Conservation (phyloP, 116 monocot species). For the Iris pallida region DNA sequence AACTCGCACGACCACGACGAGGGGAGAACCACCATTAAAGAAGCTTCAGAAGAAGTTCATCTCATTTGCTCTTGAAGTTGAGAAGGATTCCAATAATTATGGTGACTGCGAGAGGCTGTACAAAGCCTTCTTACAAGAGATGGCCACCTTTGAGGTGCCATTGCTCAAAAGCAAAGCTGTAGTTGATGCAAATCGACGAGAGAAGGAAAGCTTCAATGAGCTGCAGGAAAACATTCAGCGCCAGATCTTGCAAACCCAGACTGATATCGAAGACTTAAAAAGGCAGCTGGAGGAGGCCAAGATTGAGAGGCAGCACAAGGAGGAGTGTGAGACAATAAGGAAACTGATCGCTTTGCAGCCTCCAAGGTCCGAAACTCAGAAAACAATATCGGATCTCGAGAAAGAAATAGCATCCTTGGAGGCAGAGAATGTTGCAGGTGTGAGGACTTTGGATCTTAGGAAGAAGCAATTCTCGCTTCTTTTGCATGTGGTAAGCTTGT, state of each 20-base stretch:
- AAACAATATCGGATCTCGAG: slow-evolving; percentile 69
- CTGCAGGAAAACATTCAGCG: slow-evolving; percentile 52
- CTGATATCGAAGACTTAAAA: slow-evolving; percentile 85
- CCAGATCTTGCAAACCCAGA: slow-evolving; percentile 70
- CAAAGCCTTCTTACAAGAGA: slow-evolving; percentile 85
- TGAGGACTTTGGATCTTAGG: slow-evolving; percentile 78
- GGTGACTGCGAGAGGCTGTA: slow-evolving; percentile 63
- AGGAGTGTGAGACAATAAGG: slow-evolving; percentile 91
- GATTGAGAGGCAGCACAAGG: slow-evolving; percentile 95
- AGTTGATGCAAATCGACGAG: slow-evolving; percentile 78
- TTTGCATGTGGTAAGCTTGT: slow-evolving; percentile 73
- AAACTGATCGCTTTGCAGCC: slow-evolving; percentile 79
- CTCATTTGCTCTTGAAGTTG: slow-evolving; percentile 69
- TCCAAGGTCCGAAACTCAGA: slow-evolving; percentile 81
- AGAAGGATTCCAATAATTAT: slow-evolving; percentile 65
- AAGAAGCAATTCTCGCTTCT: slow-evolving; percentile 95
- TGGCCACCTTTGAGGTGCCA: slow-evolving; percentile 81
- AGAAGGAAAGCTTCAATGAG: slow-evolving; percentile 81
- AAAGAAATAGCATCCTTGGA: slow-evolving; percentile 83
- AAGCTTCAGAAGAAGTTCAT: slow-evolving; percentile 95
- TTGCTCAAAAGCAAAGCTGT: slow-evolving; percentile 83
- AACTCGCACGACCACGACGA: slow-evolving; percentile 84
- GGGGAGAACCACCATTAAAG: slow-evolving; percentile 94
- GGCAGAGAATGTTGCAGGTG: slow-evolving; percentile 64
- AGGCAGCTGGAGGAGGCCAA: slow-evolving; percentile 82